Conservation (phyloP, 2,329 filamentous ascomycete species). For the Aspergillus bombycis region DNA sequence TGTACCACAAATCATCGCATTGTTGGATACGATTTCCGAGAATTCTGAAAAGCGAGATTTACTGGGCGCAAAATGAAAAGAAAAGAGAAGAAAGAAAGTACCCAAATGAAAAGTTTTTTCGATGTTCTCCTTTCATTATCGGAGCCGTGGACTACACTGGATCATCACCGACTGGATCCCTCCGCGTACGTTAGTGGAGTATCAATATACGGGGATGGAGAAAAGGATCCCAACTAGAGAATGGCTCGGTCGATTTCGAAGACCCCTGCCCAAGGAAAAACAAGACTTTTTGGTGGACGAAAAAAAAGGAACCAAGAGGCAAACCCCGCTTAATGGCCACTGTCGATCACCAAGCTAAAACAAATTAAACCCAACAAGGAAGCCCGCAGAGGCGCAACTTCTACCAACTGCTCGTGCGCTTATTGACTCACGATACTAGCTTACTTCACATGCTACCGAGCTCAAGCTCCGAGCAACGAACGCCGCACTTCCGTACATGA, state of each 20-base stretch:
- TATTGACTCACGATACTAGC: neutral
- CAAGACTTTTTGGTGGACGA: slow-evolving; percentile 18
- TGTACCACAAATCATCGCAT: neutral
- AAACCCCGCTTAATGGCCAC: slow-evolving; percentile 17
- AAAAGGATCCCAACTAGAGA: neutral
- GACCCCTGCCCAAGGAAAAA: slow-evolving; percentile 7
- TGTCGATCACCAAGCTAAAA: slow-evolving; percentile 18
- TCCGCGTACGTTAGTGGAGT: slow-evolving; percentile 4
- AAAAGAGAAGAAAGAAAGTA: neutral
- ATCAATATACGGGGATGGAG: neutral
- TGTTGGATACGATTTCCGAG: neutral
- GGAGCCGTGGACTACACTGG: neutral
- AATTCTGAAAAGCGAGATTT: neutral
- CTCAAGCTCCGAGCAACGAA: slow-evolving; percentile 4
- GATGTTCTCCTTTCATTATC: neutral
- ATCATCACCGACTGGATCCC: slow-evolving; percentile 3
- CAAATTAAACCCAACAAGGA: slow-evolving; percentile 9
- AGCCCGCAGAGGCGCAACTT: neutral
- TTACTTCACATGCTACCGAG: slow-evolving; percentile 25
- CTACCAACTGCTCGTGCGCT: neutral
- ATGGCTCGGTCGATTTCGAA: neutral
- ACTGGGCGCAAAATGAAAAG: neutral
- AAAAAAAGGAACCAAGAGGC: slow-evolving; percentile 13
- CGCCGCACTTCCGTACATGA: slow-evolving; percentile 4
- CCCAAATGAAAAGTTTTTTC: neutral